Base-by-base conservation (phyloP, 306 rosid genomes). In the Cucumis melo region DNA sequence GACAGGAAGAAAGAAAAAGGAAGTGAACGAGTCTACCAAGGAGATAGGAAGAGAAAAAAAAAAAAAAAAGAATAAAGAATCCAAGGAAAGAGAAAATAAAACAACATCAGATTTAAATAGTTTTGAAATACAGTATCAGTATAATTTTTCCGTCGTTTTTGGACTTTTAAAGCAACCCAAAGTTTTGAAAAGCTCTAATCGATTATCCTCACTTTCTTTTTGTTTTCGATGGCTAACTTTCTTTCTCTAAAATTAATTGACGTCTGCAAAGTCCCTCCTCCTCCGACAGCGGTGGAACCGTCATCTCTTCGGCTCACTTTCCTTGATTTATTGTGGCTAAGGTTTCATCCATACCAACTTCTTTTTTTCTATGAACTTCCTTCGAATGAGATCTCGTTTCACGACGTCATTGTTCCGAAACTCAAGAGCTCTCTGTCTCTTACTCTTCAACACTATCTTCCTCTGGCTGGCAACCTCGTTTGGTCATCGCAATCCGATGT, bases 281-380 rank as follows among this genome's bases (percentile, higher is more conserved):
- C 3, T 29, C 5, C 64, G 19, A 7, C 54, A 1, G 3, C 77
- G 38, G 78, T 80, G 10, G 46, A 80, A 61, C 59, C 70, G 5
- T 5, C 3, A 0, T 63, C 83, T 55, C 81, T 86, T 44, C 83
- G 80, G 1, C 83, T 81, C 21, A 83, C 83, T 10, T 83, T 78
- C 64, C 73, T 86, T 19, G 85, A 86, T 68, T 0, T 76, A 1
- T 64, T 67, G 36, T 81, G 81, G 83, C 34, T 61, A n/a, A 24
- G 42, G 5, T 32, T 77, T 7, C 21, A 3, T 62, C 83, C 79
- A 1, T 8, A 59, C 11, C 60, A 76, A 58, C 77, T 85, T 36
- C 77, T 86, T 48, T 56, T 56, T 14, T 56, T 56, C 29, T 56
- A 56, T 15, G 7, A 56, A 21, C 20, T 56, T 8, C 11, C 61